Conservation (phyloP, 345 rosid genomes). For the Melastoma malabathricum region DNA sequence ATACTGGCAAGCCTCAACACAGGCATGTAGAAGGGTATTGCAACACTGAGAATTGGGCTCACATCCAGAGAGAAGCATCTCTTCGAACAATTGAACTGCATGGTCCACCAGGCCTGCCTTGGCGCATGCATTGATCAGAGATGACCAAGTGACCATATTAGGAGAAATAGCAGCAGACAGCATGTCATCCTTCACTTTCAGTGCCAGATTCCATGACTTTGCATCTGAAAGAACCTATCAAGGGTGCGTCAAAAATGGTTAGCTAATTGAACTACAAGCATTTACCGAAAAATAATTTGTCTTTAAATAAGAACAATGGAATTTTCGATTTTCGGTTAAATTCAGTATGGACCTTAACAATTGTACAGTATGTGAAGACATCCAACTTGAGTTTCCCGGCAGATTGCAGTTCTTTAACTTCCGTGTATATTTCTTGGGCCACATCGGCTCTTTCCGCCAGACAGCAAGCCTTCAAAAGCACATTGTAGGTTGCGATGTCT, state of each 20-base stretch:
- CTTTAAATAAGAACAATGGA: too few species aligned
- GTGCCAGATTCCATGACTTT: constrained; percentile 81
- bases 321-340: too few species aligned
- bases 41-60: constrained; percentile 76
- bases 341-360: constrained; percentile 50
- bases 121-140: constrained; percentile 86
- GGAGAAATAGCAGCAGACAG: constrained; percentile 57
- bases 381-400: constrained; percentile 58
- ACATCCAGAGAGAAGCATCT: constrained; percentile 77
- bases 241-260: too few species aligned
- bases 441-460: constrained; percentile 71
- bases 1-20: constrained; percentile 76
- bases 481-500: constrained; percentile 75
- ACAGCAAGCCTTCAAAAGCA: constrained; percentile 82
- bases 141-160: constrained; percentile 74
- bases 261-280: too few species aligned
- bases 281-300: too few species aligned
- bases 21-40: constrained; percentile 79
- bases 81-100: constrained; percentile 61
- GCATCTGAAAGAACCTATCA: constrained; percentile 79
- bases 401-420: constrained; percentile 60
- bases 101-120: constrained; percentile 79
- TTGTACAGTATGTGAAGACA: constrained; percentile 79
- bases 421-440: constrained; percentile 69
- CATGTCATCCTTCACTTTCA: constrained; percentile 75